Evolutionary conservation across 2,329 filamentous ascomycete genomes (phyloP), one percentile per base, ranked within the genome.

Genomic region (Rachicladosporium sp.): DNA sequence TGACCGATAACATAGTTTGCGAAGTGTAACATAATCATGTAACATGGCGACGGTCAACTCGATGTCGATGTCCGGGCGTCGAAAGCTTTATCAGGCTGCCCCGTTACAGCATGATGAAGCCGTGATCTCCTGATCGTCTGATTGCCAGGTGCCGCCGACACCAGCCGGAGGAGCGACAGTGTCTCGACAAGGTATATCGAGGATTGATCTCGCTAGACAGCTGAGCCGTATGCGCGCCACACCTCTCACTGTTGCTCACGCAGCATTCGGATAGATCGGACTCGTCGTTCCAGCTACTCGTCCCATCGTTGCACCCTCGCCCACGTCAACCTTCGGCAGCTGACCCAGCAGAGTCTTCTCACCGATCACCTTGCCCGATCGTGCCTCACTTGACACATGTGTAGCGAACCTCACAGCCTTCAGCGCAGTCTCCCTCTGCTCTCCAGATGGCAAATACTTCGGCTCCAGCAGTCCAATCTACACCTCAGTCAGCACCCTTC

Each of bases 241-340:
- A 19, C 15, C 15, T 19, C 15, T 19, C 15, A 19, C 15, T 19
- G 15, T 19, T 88, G 50, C 68, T 76, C 38, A 73, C 70, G 40
- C 70, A 71, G 41, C 76, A 82, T 63, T 84, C 62, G 55, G 46
- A 38, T 51, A 39, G 38, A 35, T 31, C 10, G 48, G 43, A 39
- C 47, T 49, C 12, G 49, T 51, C 10, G 41, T 51, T 29, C 49
- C 48, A 12, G 49, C 50, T 6, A 43, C 42, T n/a, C 29, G 29
- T 6, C 34, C 38, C 6, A 21, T 41, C 34, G 23, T 40, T 10
- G 41, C 37, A 12, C 41, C 32, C 13, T 43, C 41, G 8, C 35
- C 42, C 11, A 29, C 29, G 27, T 43, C 38, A 10, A 35, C 30
- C 21, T 29, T 29, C 19, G 34, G 34, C 21, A 41, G 11, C n/a